phyloP scores from a whole-genome alignment of 192 early-diverging fungal genomes.

The Backusella mclennaniae region DNA sequence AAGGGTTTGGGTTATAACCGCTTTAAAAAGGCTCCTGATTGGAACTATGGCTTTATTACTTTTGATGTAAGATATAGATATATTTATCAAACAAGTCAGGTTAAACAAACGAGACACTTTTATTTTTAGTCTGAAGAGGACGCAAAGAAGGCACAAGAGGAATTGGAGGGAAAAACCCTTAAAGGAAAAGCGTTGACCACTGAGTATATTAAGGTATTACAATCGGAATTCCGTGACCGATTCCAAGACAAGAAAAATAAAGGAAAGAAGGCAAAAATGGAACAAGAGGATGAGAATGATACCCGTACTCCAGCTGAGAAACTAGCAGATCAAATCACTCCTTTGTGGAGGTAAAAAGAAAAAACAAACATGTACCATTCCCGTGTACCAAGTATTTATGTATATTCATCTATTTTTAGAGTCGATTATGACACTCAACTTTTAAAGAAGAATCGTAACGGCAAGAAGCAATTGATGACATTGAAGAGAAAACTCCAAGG shows the following conservation, averaged over 20 bases:
- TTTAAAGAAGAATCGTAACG: constrained; percentile 37
- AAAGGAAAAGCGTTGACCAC: constrained; percentile 20
- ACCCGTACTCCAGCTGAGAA: constrained; percentile 54
- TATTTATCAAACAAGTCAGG: not conserved
- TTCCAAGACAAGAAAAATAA: constrained; percentile 45
- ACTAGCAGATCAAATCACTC: constrained; percentile 70
- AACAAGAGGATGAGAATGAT: constrained; percentile 33
- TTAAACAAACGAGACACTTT: not conserved
- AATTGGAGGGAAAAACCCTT: constrained; percentile 16
- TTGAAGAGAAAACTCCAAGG: constrained; percentile 23
- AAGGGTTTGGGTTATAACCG: constrained; percentile 13
- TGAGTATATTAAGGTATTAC: constrained; percentile 3
- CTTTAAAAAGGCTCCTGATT: constrained; percentile 28
- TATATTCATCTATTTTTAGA: constrained; percentile 26
- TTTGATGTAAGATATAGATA: constrained; percentile 25
- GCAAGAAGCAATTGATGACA: constrained; percentile 19
- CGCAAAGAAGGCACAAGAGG: constrained; percentile 9
- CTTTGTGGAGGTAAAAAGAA: constrained; percentile 52
- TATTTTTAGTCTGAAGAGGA: constrained; percentile 22
- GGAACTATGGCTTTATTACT: constrained; percentile 25
- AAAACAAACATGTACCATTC: not conserved
- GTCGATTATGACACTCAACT: constrained; percentile 61
- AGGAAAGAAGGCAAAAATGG: constrained; percentile 39
- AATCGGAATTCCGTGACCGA: constrained; percentile 15
- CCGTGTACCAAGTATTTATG: not conserved